These are phyloP conservation scores for Syzygium grande DNA, from an alignment of 345 rosid genomes.

Conservation along the genomic window DNA sequence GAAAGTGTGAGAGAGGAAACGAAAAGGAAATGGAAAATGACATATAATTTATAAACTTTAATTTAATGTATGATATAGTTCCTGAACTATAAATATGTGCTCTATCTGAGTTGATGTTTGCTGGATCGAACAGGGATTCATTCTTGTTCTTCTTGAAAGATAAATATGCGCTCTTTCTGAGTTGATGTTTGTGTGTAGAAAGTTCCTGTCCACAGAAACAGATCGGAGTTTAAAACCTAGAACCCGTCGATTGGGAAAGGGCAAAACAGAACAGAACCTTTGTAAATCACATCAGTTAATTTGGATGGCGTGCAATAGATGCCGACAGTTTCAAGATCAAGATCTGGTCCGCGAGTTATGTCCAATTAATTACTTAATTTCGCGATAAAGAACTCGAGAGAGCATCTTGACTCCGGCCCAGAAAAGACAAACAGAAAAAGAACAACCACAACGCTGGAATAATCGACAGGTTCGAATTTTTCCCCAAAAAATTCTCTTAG, in stretches of 20 bases:
- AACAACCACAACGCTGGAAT: background rate
- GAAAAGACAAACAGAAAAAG: background rate
- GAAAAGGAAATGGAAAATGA: too few species aligned
- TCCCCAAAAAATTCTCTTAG: background rate
- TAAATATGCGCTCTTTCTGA: background rate
- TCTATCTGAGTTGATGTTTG: slow-evolving; percentile 11
- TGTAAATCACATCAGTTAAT: background rate
- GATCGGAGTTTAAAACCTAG: background rate
- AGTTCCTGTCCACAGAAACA: background rate
- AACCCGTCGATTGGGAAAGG: background rate
- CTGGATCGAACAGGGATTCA: slow-evolving; percentile 66
- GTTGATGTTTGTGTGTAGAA: background rate
- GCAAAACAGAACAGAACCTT: background rate
- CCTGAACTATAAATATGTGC: background rate
- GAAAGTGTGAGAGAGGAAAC: too few species aligned
- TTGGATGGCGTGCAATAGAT: background rate
- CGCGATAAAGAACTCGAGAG: background rate
- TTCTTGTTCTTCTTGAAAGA: slow-evolving; percentile 3
- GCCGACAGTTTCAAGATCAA: slow-evolving; percentile 4
- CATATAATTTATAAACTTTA: too few species aligned
- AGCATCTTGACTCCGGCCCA: background rate
- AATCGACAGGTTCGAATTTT: background rate
- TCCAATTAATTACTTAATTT: background rate
- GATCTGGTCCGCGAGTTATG: slow-evolving; percentile 17
- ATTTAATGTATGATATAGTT: too few species aligned